Percentiles rank a stretch among this genome's conserved stretches.
phyloP scores from a whole-genome alignment of 768 basidiomycete genomes.

The Leccinellum luteum region DNA sequence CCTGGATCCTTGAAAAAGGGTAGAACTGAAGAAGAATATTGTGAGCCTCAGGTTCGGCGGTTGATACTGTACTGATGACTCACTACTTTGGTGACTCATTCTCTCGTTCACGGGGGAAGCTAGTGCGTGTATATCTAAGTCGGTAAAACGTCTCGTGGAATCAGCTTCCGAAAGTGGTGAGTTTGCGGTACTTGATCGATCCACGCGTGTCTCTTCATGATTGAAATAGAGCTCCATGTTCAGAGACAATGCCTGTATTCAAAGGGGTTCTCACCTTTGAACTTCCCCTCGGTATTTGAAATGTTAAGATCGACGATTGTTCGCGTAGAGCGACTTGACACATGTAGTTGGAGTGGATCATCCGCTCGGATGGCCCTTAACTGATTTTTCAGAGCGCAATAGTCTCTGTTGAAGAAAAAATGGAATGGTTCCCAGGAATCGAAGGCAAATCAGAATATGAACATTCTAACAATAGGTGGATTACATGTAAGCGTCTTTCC shows the following conservation, averaged over 20 bases:
- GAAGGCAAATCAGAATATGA: not conserved
- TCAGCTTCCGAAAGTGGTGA: not conserved
- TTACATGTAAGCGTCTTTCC: constrained; percentile 35
- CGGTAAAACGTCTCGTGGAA: not conserved
- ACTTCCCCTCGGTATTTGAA: constrained; percentile 1
- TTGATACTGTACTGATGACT: not conserved
- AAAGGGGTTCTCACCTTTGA: constrained; percentile 7
- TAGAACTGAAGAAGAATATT: not conserved
- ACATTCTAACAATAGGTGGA: not conserved
- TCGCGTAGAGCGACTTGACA: constrained; percentile 10
- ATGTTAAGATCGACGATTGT: not conserved
- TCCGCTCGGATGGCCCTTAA: constrained; percentile 52
- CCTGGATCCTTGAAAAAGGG: constrained; percentile 10
- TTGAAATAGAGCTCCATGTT: not conserved
- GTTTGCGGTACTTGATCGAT: not conserved
- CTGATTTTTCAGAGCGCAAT: constrained; percentile 65
- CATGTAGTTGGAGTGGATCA: constrained; percentile 21
- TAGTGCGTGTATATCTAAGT: not conserved
- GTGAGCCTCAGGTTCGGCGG: not conserved
- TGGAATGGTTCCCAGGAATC: not conserved
- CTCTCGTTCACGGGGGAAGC: not conserved
- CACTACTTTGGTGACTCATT: constrained; percentile 10
- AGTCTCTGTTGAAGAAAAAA: constrained; percentile 50
- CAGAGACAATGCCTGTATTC: not conserved
- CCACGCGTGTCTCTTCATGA: constrained; percentile 5